Conservation (phyloP, 345 rosid genomes). For the Orychophragmus violaceus region DNA sequence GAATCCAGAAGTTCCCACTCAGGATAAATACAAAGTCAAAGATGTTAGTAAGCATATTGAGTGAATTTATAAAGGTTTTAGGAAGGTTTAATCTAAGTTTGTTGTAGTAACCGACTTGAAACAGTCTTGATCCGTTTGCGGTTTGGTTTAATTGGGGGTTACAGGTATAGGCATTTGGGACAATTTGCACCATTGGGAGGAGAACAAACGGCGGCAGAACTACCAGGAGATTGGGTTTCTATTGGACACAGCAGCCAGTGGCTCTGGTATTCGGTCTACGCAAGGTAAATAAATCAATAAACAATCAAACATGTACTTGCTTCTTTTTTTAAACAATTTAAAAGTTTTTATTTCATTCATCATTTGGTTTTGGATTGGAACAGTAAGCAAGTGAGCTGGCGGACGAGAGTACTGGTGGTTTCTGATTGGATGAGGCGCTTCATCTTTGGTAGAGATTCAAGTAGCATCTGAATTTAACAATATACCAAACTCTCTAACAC, state of each 20-base stretch:
- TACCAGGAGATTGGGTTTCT: conserved; percentile 95
- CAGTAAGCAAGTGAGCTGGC: conserved; percentile 99
- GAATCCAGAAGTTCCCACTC: too few relatives aligned
- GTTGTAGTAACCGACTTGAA: too few relatives aligned
- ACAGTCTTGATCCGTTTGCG: too few relatives aligned
- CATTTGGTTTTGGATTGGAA: neutral
- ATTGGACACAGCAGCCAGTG: conserved; percentile 88
- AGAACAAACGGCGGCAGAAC: conserved; percentile 95
- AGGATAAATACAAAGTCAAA: too few relatives aligned
- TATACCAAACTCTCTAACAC: neutral
- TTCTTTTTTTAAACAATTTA: neutral
- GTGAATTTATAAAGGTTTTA: too few relatives aligned
- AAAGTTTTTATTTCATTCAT: neutral
- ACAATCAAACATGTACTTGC: neutral
- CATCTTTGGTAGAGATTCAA: conserved; percentile 86
- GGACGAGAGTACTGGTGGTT: conserved; percentile 81
- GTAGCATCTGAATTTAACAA: conserved; percentile 46
- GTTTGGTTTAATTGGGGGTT: neutral
- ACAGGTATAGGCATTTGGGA: conserved; percentile 89
- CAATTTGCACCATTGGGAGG: conserved; percentile 98
- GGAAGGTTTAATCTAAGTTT: too few relatives aligned
- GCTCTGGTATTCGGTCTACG: conserved; percentile 98
- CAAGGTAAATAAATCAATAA: conserved; percentile 51
- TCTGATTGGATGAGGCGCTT: conserved; percentile 92
- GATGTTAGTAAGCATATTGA: too few relatives aligned